Evolutionary conservation across 2,329 filamentous ascomycete genomes (phyloP), one percentile per base, ranked within the genome.

Genomic region (Paracoccidioides lutzii): DNA sequence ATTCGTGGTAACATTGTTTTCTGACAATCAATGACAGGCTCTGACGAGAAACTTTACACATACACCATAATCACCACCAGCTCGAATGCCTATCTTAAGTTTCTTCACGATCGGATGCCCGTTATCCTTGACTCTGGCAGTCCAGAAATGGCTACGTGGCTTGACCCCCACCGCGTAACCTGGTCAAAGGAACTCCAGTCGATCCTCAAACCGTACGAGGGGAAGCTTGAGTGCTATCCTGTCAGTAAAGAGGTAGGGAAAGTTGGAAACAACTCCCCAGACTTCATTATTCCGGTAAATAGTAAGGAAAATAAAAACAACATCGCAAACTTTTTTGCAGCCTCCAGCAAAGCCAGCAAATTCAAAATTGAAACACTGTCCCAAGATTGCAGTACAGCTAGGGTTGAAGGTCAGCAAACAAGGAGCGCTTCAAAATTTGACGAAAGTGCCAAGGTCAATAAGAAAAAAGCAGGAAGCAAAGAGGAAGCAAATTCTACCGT

Each of bases 51-150:
- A 68, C 73, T 83, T 4, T 96, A 91, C 68, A 94, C 89, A 0
- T 98, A 95, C 70, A 91, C 90, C 1, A 82, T 98, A 66, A 91
- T 97, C 68, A 98, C 93, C 0, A 97, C 91, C 1, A 80, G 85
- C 58, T 87, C 89, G 6, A 95, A 91, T 64, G 76, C 83, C 59
- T 86, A 91, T 67, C 76, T 97, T 51, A 83, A 78, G 33, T 97
- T 95, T 62, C 76, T 98, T 15, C 93, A 98, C 67, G 86, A 95
- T 65, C 84, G 93, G 14, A 98, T 98, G 93, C 93, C 93, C 0
- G 91, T 95, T 5, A 87, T 97, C 35, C 70, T 98, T 0, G 84
- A 96, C 5, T 82, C 87, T 4, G 83, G 82, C 3, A 88, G 85
- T 0, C 78, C 87, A 1, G 79, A 76, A 9, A 76, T 95, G 65